Base-by-base conservation (phyloP, 805 yeast genomes). In the Pichia insulana region DNA sequence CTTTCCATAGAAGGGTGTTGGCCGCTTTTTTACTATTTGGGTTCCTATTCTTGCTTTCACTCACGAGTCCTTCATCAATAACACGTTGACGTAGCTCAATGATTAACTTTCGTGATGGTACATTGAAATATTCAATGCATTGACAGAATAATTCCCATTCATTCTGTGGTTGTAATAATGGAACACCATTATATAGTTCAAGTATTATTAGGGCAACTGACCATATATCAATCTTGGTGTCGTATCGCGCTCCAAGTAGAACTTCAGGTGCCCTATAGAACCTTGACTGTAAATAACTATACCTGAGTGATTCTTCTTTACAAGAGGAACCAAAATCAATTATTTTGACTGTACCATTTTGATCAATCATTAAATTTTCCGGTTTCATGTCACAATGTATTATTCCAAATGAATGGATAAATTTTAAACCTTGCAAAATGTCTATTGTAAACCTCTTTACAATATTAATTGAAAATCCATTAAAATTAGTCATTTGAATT, bases 191-290 rank as follows among this genome's bases (percentile, higher is more conserved):
- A 51, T 83, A 89, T 37, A 90, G 65, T 61, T 92, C 99, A 1
- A 92, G 94, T 28, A 87, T 76, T 39, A 92, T 86, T 58, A 97
- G 84, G 0, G 96, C 98, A 35, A 89, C 66, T 0, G 97, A 90
- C 99, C 99, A 92, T 78, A 90, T 64, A 51, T 75, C 81, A 30
- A 76, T 74, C 49, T 63, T 68, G n/a, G 59, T 57, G 45, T 65
- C 57, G 52, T 82, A 83, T 28, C 76, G 64, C 10, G 83, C 73
- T 1, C 90, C 92, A 3, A 83, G 42, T 10, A 80, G 62, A 5
- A 83, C 80, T 54, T 83, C 94, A 0, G 94, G 94, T 0, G 92
- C 87, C 40, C 94, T 61, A 55, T 83, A 83, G 51, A 76, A 83
- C 38, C 94, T 59, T 1, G 90, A 83, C 52, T 71, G 73, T 43